Conservation (phyloP, 2,329 filamentous ascomycete genomes). For the Fonsecaea erecta region DNA sequence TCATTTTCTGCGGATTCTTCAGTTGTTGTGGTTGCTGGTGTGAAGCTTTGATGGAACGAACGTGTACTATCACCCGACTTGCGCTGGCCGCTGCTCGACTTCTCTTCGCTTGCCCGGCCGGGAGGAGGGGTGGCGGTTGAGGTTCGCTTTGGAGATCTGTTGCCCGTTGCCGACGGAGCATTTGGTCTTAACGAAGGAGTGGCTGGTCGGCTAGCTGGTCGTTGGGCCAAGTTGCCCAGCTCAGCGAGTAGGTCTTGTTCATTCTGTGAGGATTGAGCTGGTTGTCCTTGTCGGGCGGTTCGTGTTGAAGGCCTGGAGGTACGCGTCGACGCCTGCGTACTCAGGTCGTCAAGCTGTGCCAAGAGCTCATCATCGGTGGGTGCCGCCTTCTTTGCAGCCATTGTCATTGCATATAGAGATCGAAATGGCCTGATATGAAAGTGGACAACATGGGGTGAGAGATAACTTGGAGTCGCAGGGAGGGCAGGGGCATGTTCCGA, state of each 20-base stretch:
- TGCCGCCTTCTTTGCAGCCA: conserved; percentile 40
- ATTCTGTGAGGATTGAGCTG: conserved; percentile 39
- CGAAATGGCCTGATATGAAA: not conserved
- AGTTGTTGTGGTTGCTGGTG: conserved; percentile 66
- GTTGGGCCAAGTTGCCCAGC: conserved; percentile 77
- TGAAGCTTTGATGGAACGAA: conserved; percentile 73
- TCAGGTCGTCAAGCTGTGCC: conserved; percentile 56
- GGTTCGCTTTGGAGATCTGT: conserved; percentile 59
- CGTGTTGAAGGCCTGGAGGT: conserved; percentile 41
- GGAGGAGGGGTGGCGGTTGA: conserved; percentile 56
- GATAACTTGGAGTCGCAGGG: not conserved
- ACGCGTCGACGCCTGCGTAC: conserved; percentile 43
- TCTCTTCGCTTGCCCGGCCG: conserved; percentile 69
- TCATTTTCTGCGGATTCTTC: conserved; percentile 48
- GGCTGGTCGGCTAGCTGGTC: conserved; percentile 73
- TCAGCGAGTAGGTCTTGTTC: conserved; percentile 84
- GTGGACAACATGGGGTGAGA: not conserved
- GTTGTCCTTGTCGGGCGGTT: conserved; percentile 32
- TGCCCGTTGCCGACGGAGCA: conserved; percentile 56
- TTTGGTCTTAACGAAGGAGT: conserved; percentile 70
- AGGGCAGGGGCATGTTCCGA: not conserved
- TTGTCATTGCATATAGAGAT: conserved; percentile 26
- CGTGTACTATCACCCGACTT: conserved; percentile 79
- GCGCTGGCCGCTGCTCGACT: conserved; percentile 53
- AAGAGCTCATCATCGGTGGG: conserved; percentile 56